Conservation (phyloP, 768 basidiomycete species). For the Neoboletus subvelutipes region DNA sequence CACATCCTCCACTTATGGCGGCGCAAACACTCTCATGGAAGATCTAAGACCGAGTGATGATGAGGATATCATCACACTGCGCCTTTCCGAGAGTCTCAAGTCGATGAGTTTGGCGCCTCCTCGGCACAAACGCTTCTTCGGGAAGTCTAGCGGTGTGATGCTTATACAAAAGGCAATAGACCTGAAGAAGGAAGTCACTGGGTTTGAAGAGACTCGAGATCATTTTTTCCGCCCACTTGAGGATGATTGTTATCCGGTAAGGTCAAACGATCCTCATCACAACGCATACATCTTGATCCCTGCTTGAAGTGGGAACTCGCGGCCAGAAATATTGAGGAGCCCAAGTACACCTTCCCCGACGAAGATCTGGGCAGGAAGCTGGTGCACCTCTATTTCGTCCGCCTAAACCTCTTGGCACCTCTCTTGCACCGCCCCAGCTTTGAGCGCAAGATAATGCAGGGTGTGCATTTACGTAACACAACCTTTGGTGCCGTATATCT, state of each 20-base stretch:
- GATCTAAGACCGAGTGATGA: slow-evolving; percentile 30
- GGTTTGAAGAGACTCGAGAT: slow-evolving; percentile 28
- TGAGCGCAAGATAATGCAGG: slow-evolving; percentile 45
- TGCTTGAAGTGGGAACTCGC: slow-evolving; percentile 30
- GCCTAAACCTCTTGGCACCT: slow-evolving; percentile 58
- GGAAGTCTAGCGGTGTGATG: slow-evolving; percentile 43
- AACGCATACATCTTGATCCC: background rate
- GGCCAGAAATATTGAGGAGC: slow-evolving; percentile 17
- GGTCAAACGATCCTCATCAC: slow-evolving; percentile 13
- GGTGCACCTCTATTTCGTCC: slow-evolving; percentile 62
- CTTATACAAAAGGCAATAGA: slow-evolving; percentile 51
- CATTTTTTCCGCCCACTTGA: background rate
- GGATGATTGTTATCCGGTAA: slow-evolving; percentile 21
- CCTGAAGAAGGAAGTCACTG: slow-evolving; percentile 56
- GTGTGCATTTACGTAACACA: slow-evolving; percentile 48
- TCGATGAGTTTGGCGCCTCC: slow-evolving; percentile 16
- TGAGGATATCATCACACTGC: slow-evolving; percentile 23
- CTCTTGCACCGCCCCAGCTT: slow-evolving; percentile 76
- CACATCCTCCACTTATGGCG: slow-evolving; percentile 10
- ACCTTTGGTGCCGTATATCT: slow-evolving; percentile 61
- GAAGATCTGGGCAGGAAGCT: slow-evolving; percentile 49
- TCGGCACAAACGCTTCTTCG: slow-evolving; percentile 32
- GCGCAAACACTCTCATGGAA: slow-evolving; percentile 10
- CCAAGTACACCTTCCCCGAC: slow-evolving; percentile 47
- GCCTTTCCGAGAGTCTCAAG: slow-evolving; percentile 26